Evolutionary conservation across 371 early-diverging fungal genomes (phyloP).

Genomic region (Nematocida ausubeli): DNA sequence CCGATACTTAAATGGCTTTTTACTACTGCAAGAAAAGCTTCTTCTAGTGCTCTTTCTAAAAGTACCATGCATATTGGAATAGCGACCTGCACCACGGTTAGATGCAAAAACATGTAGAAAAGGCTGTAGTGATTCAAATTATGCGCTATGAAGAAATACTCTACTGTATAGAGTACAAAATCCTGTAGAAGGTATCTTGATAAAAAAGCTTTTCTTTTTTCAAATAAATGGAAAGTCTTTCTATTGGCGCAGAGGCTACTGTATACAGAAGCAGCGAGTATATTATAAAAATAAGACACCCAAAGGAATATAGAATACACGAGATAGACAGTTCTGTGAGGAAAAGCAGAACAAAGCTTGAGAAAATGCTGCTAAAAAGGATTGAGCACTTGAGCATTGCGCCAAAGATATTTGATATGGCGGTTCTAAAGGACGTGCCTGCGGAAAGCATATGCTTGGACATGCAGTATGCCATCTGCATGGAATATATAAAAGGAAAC

Average conservation of each 20-base stretch:
- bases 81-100: too few relatives aligned
- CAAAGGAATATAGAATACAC: constrained; percentile 62
- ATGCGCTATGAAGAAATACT: too few relatives aligned
- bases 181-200: too few relatives aligned
- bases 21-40: too few relatives aligned
- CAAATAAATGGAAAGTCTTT: constrained; percentile 4
- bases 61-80: too few relatives aligned
- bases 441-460: neutral
- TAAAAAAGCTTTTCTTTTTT: constrained; percentile 1
- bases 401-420: constrained; percentile 13
- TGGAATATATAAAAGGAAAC: constrained; percentile 61
- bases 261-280: constrained; percentile 45
- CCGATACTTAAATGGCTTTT: too few relatives aligned
- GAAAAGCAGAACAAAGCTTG: constrained; percentile 59
- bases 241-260: constrained; percentile 66
- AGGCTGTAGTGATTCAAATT: too few relatives aligned
- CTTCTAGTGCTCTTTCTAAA: too few relatives aligned
- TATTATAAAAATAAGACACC: constrained; percentile 60
- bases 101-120: too few relatives aligned
- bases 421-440: neutral
- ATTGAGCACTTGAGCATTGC: constrained; percentile 33
- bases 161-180: too few relatives aligned
- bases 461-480: constrained; percentile 53
- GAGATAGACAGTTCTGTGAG: constrained; percentile 62
- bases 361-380: constrained; percentile 57